Evolutionary conservation across 1,284 basidiomycete genomes (phyloP).

Genomic region (Xanthoconium separans): DNA sequence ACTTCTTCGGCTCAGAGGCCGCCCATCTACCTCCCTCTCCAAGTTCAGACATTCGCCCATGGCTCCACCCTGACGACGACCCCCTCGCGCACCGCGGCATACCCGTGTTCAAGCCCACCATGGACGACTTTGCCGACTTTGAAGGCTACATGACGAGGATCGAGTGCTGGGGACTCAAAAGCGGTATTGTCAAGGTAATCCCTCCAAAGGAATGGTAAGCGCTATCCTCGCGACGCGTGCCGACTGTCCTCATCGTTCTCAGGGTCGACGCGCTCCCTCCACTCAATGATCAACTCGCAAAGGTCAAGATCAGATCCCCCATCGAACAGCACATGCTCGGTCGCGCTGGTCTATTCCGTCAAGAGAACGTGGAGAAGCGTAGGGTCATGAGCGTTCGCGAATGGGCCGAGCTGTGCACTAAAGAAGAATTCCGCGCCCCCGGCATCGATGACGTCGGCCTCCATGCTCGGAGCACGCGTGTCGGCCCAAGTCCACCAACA

Average conservation of each 20-base stretch:
- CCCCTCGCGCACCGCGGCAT: conserved; percentile 84
- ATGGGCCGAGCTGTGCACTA: conserved; percentile 81
- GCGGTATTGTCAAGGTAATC: conserved; percentile 92
- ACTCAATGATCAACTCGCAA: conserved; percentile 63
- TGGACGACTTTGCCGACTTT: conserved; percentile 88
- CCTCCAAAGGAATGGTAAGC: conserved; percentile 90
- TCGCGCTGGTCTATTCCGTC: conserved; percentile 81
- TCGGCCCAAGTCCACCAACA: conserved; percentile 24
- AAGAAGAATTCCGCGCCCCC: conserved; percentile 66
- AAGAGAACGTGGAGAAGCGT: conserved; percentile 89
- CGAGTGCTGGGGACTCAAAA: conserved; percentile 84
- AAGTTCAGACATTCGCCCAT: conserved; percentile 55
- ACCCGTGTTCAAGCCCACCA: conserved; percentile 89
- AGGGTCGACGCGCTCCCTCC: conserved; percentile 75
- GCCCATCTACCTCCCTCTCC: conserved; percentile 56
- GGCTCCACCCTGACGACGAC: conserved; percentile 80
- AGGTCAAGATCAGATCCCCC: conserved; percentile 78
- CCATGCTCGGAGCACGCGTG: conserved; percentile 45
- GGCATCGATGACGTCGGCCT: conserved; percentile 67
- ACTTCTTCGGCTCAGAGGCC: conserved; percentile 68
- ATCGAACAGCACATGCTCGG: conserved; percentile 94
- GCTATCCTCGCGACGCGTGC: background rate
- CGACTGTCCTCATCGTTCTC: conserved; percentile 9
- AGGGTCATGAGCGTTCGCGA: conserved; percentile 80
- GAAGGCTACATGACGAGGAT: conserved; percentile 84